Conservation (phyloP, 2,329 filamentous ascomycete genomes). For the Microsporum audouinii region DNA sequence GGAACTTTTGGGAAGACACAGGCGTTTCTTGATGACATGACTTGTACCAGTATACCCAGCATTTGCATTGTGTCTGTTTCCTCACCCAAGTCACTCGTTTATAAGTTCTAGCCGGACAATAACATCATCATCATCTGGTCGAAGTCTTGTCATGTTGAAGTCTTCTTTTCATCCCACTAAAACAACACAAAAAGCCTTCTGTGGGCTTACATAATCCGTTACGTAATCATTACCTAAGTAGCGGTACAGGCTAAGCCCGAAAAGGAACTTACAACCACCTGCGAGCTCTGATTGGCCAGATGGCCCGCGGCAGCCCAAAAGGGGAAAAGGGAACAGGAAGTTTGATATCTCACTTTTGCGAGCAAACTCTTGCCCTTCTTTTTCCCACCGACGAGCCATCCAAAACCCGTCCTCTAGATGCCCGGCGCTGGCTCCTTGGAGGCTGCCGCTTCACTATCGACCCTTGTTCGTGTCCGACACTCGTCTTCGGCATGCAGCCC, state of each 20-base stretch:
- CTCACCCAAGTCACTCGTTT: neutral
- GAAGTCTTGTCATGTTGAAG: neutral
- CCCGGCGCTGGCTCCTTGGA: neutral
- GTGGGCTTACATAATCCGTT: neutral
- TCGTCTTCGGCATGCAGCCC: neutral
- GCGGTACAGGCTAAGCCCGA: neutral
- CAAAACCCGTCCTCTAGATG: neutral
- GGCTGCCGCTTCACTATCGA: neutral
- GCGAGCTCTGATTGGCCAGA: neutral
- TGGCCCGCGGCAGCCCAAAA: neutral
- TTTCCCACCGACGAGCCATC: neutral
- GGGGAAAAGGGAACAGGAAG: neutral
- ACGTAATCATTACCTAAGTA: neutral
- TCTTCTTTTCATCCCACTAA: neutral
- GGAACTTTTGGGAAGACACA: constrained; percentile 13
- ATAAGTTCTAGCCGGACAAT: neutral
- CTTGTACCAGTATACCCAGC: constrained; percentile 17
- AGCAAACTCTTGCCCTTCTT: neutral
- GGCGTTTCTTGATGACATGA: constrained; percentile 22
- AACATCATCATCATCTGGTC: neutral
- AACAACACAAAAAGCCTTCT: neutral
- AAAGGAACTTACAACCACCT: constrained; percentile 3
- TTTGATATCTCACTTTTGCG: neutral
- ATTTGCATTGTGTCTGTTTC: neutral
- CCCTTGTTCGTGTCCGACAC: neutral